These are phyloP conservation scores for Pythium rishiriense DNA, from an alignment of 352 stramenopile species.

Conservation along the genomic window DNA sequence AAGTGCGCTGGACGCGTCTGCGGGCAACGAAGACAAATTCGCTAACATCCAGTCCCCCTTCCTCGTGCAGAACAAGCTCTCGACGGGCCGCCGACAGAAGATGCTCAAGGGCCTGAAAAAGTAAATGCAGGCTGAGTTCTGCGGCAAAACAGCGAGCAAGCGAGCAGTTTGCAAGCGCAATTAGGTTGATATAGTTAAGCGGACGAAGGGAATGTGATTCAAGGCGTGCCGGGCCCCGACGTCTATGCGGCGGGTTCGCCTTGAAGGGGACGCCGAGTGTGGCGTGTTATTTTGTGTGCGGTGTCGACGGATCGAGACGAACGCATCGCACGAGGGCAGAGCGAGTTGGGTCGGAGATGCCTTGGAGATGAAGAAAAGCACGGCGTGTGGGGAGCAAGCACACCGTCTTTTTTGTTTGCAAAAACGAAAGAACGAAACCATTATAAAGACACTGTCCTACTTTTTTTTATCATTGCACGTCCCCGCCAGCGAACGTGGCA, in stretches of 20 bases:
- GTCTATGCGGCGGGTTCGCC: neutral
- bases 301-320: neutral
- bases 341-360: neutral
- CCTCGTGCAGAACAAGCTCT: constrained; percentile 85
- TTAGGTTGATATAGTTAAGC: constrained; percentile 6
- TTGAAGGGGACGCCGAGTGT: neutral
- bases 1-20: constrained; percentile 34
- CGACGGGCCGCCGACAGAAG: constrained; percentile 80
- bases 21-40: constrained; percentile 81
- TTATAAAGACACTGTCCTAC: constrained; percentile 5
- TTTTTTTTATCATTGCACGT: constrained; percentile 3
- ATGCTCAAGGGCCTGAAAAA: constrained; percentile 90
- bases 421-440: constrained; percentile 1
- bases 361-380: neutral
- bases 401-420: neutral
- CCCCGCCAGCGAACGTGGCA: neutral
- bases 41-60: constrained; percentile 87
- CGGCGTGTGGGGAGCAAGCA: constrained; percentile 4
- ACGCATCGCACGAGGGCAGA: neutral
- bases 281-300: constrained; percentile 12
- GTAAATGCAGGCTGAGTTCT: constrained; percentile 31
- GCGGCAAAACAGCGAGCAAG: neutral
- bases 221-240: neutral
- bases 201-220: neutral
- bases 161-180: neutral